Evolutionary conservation across 1,139 yeast genomes (phyloP).

Genomic region (Waltiozyma sp.): DNA sequence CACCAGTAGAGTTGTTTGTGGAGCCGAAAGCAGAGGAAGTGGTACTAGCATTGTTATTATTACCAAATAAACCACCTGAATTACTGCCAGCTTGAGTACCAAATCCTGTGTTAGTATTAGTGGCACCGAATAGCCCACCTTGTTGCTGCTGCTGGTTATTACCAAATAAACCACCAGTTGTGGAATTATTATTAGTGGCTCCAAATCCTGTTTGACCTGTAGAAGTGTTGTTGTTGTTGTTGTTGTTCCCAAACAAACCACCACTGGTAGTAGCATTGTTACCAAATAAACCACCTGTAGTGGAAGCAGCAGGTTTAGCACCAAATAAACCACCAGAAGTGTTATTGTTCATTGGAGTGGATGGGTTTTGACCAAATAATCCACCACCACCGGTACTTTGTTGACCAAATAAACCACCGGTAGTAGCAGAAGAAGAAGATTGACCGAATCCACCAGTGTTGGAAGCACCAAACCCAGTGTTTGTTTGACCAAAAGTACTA

Average conservation of each 20-base stretch:
- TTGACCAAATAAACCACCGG: background rate
- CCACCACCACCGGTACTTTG: constrained; percentile 7
- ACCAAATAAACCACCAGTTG: constrained; percentile 20
- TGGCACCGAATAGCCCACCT: constrained; percentile 17
- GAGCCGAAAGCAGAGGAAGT: constrained; percentile 4
- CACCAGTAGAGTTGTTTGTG: constrained; percentile 15
- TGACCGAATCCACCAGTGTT: constrained; percentile 7
- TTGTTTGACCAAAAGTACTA: constrained; percentile 2
- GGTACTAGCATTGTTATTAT: constrained; percentile 2
- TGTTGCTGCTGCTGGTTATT: constrained; percentile 6
- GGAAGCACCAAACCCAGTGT: constrained; percentile 12
- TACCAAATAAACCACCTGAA: constrained; percentile 12
- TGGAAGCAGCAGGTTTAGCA: constrained; percentile 9
- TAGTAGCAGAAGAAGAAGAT: background rate
- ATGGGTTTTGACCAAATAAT: constrained; percentile 19
- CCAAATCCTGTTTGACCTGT: background rate
- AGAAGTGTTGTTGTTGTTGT: background rate
- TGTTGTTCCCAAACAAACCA: constrained; percentile 12
- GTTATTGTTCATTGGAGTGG: constrained; percentile 14
- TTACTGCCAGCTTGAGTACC: constrained; percentile 9
- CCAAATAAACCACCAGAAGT: constrained; percentile 18
- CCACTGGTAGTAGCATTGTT: constrained; percentile 3
- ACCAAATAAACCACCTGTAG: background rate
- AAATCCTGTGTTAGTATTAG: constrained; percentile 16
- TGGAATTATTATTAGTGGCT: constrained; percentile 4